Evolutionary conservation across 2,329 filamentous ascomycete species (phyloP).

Genomic region (Botrytis fragariae): DNA sequence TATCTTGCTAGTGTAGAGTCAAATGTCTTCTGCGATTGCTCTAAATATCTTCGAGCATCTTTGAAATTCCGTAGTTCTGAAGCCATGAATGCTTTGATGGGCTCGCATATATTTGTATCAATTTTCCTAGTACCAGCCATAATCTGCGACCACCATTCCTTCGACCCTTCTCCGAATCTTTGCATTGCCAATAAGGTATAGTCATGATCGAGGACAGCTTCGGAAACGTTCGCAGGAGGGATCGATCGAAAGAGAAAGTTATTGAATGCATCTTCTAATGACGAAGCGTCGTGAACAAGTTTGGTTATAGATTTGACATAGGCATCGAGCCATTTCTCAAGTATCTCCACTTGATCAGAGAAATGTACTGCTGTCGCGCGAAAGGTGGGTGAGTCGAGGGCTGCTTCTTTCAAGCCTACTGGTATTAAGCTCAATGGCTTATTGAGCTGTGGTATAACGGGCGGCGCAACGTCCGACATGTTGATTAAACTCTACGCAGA

Average conservation of each 20-base stretch:
- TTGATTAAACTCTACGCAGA: conserved; percentile 24
- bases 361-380: conserved; percentile 85
- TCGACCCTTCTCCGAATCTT: conserved; percentile 78
- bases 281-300: conserved; percentile 63
- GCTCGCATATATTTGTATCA: conserved; percentile 75
- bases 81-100: conserved; percentile 73
- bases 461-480: conserved; percentile 27
- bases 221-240: conserved; percentile 71
- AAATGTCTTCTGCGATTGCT: conserved; percentile 78
- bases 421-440: conserved; percentile 47
- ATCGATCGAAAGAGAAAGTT: conserved; percentile 71
- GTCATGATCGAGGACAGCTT: conserved; percentile 89
- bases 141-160: conserved; percentile 82
- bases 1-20: conserved; percentile 81
- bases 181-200: conserved; percentile 87
- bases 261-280: conserved; percentile 77
- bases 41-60: conserved; percentile 73
- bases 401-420: conserved; percentile 88
- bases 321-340: conserved; percentile 87
- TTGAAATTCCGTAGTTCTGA: conserved; percentile 84
- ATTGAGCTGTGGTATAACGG: conserved; percentile 28
- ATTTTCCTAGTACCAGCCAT: conserved; percentile 73
- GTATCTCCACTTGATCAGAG: conserved; percentile 82
- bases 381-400: conserved; percentile 94
- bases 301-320: conserved; percentile 62